Conservation (phyloP, 495 filamentous ascomycete genomes). For the Oleoguttula mirabilis region DNA sequence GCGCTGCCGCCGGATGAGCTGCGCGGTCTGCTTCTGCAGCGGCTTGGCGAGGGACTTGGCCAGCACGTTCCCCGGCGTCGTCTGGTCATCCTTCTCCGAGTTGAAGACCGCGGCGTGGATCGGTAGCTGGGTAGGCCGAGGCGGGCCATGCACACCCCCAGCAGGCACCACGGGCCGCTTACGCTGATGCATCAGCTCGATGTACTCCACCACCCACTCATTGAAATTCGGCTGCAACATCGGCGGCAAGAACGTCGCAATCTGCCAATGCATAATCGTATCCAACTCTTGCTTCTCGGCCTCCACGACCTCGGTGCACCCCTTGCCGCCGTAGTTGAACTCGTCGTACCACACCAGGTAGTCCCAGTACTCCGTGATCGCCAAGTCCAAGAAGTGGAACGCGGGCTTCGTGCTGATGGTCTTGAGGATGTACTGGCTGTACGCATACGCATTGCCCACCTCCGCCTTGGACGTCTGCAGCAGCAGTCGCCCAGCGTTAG, state of each 20-base stretch:
- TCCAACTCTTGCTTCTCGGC: constrained; percentile 76
- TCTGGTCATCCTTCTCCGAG: constrained; percentile 41
- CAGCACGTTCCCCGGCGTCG: constrained; percentile 50
- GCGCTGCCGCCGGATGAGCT: constrained; percentile 67
- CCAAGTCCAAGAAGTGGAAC: constrained; percentile 93
- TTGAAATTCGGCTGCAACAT: constrained; percentile 77
- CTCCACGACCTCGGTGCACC: constrained; percentile 71
- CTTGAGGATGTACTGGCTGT: constrained; percentile 93
- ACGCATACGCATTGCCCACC: constrained; percentile 93
- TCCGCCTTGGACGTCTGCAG: constrained; percentile 94
- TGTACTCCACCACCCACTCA: constrained; percentile 88
- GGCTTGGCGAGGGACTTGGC: constrained; percentile 72
- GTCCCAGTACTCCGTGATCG: constrained; percentile 99
- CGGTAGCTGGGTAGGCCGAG: constrained; percentile 69
- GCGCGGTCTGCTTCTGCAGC: constrained; percentile 73
- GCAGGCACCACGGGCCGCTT: constrained; percentile 48
- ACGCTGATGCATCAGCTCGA: constrained; percentile 80
- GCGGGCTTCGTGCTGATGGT: constrained; percentile 88
- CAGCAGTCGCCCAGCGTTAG: constrained; percentile 74
- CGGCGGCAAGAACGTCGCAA: constrained; percentile 71
- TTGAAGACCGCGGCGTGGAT: constrained; percentile 45
- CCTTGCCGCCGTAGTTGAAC: constrained; percentile 95
- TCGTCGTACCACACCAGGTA: constrained; percentile 99
- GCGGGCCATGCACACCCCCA: constrained; percentile 27
- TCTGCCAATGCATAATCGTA: constrained; percentile 96